These are phyloP conservation scores for Yamadazyma atlantica DNA, from an alignment of 1,139 yeast genomes.

Conservation along the genomic window DNA sequence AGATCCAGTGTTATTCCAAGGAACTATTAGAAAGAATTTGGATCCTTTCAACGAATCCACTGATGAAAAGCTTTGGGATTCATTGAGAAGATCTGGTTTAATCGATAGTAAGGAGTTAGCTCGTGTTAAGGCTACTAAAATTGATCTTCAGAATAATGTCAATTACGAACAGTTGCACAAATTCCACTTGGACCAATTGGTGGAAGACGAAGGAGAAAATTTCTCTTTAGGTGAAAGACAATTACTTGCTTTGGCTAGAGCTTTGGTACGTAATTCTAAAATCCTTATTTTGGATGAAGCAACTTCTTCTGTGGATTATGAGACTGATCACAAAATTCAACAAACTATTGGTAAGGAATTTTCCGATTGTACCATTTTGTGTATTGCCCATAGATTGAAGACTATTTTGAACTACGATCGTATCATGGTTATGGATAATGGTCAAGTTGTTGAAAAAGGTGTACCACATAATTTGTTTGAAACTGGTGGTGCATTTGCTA, in stretches of 20 bases:
- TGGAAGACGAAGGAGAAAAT: constrained; percentile 55
- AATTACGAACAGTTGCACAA: constrained; percentile 37
- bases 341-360: constrained; percentile 46
- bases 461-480: constrained; percentile 24
- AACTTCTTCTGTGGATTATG: constrained; percentile 57
- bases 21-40: constrained; percentile 75
- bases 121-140: constrained; percentile 12
- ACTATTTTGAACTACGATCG: constrained; percentile 47
- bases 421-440: constrained; percentile 31
- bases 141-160: constrained; percentile 7
- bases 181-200: constrained; percentile 51
- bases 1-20: constrained; percentile 87
- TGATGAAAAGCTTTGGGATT: constrained; percentile 35
- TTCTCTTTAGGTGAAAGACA: constrained; percentile 58
- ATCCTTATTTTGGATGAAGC: constrained; percentile 57
- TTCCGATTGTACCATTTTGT: constrained; percentile 45
- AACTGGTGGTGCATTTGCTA: constrained; percentile 33
- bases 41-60: constrained; percentile 55
- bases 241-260: constrained; percentile 52
- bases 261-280: constrained; percentile 49
- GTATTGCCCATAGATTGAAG: constrained; percentile 55
- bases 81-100: constrained; percentile 34
- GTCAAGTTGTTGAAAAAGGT: constrained; percentile 25
- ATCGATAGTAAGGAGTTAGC: constrained; percentile 23
- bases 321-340: constrained; percentile 53